phyloP scores from a whole-genome alignment of 2,329 filamentous ascomycete genomes.

The Aschersonia sp. region DNA sequence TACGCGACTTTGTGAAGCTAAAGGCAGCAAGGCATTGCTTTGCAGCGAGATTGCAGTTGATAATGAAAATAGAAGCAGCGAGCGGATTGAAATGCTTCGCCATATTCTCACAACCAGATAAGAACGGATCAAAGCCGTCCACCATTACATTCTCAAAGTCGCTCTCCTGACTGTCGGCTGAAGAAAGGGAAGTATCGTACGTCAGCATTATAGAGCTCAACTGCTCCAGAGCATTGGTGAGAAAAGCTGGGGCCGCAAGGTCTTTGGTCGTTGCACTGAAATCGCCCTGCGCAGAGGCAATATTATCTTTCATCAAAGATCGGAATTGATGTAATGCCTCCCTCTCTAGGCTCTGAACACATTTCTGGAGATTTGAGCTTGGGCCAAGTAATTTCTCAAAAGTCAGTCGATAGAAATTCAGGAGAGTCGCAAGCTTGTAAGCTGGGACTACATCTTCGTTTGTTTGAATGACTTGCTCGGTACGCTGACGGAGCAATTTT shows the following conservation, averaged over 20 bases:
- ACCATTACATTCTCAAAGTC: conserved; percentile 62
- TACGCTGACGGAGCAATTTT: conserved; percentile 71
- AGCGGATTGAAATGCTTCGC: conserved; percentile 44
- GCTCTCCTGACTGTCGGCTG: conserved; percentile 41
- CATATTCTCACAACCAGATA: conserved; percentile 60
- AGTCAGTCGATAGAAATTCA: conserved; percentile 78
- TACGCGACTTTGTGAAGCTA: conserved; percentile 46
- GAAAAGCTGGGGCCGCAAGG: conserved; percentile 63
- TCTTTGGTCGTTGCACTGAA: conserved; percentile 57
- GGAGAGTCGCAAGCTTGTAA: conserved; percentile 79
- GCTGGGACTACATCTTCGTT: conserved; percentile 81
- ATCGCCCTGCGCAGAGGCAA: conserved; percentile 59
- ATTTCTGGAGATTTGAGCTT: conserved; percentile 53
- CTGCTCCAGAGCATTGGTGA: conserved; percentile 66
- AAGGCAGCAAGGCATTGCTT: conserved; percentile 40
- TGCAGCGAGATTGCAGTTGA: conserved; percentile 56
- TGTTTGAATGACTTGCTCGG: conserved; percentile 83
- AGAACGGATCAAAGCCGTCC: conserved; percentile 75
- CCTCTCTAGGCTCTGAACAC: conserved; percentile 53
- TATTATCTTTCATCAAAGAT: conserved; percentile 64
- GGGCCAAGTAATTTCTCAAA: conserved; percentile 66
- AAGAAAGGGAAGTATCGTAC: conserved; percentile 66
- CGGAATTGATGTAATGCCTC: conserved; percentile 75
- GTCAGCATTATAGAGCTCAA: conserved; percentile 69
- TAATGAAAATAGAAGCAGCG: conserved; percentile 50